phyloP scores from a whole-genome alignment of 805 yeast species.

The Saccharomyces jurei region DNA sequence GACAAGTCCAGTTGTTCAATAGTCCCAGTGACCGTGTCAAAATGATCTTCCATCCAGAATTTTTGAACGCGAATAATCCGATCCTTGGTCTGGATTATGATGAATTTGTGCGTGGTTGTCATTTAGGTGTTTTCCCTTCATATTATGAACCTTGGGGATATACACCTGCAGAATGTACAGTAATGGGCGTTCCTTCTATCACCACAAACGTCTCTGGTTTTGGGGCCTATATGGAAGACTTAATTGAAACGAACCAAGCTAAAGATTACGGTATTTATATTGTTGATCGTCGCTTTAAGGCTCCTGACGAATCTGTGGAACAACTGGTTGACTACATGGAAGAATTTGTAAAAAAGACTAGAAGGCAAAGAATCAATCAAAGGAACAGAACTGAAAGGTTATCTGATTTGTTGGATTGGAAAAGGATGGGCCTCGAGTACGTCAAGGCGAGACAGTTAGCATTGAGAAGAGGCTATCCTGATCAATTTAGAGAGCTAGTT shows the following conservation, averaged over 20 bases:
- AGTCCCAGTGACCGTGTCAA: conserved; percentile 85
- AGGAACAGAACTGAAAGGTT: conserved; percentile 94
- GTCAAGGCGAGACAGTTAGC: conserved; percentile 90
- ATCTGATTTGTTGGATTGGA: conserved; percentile 92
- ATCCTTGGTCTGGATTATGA: conserved; percentile 89
- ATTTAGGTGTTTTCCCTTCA: conserved; percentile 95
- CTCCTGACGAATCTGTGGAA: conserved; percentile 87
- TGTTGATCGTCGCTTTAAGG: conserved; percentile 87
- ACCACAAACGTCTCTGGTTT: conserved; percentile 94
- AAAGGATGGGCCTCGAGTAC: conserved; percentile 94
- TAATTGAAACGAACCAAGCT: conserved; percentile 72
- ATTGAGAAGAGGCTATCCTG: conserved; percentile 88
- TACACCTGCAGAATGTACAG: conserved; percentile 98
- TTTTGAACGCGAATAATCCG: conserved; percentile 89
- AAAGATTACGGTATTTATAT: conserved; percentile 94
- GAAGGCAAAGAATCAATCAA: conserved; percentile 96
- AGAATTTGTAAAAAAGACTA: conserved; percentile 77
- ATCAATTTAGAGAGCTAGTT: conserved; percentile 45
- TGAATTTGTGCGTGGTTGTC: conserved; percentile 96
- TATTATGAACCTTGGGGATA: conserved; percentile 99
- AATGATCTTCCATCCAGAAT: conserved; percentile 95
- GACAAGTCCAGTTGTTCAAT: conserved; percentile 87
- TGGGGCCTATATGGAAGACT: conserved; percentile 97
- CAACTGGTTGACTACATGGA: conserved; percentile 86
- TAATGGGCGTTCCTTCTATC: conserved; percentile 97